Evolutionary conservation across 257 asterid species (phyloP).

Genomic region (Verbena officinalis): DNA sequence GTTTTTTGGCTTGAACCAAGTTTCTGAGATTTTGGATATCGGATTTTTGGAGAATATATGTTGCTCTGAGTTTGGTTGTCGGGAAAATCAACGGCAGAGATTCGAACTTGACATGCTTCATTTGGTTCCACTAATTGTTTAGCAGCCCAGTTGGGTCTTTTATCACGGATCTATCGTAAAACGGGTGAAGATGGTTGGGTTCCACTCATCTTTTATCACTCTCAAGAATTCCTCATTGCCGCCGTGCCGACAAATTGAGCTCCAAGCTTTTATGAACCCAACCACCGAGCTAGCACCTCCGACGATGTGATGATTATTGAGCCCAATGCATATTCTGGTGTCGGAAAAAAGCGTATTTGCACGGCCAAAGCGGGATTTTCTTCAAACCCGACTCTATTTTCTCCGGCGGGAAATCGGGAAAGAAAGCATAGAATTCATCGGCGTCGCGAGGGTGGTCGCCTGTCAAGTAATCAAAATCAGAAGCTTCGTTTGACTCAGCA

Average conservation of each 20-base stretch:
- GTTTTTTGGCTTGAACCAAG: conserved; percentile 22
- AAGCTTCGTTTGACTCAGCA: conserved; percentile 31
- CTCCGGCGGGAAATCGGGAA: conserved; percentile 34
- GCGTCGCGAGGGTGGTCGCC: conserved; percentile 39
- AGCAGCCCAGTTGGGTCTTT: conserved; percentile 40
- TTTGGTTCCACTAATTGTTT: conserved; percentile 25
- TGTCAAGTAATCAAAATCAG: conserved; percentile 33
- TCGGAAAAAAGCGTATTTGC: conserved; percentile 51
- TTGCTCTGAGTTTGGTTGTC: conserved; percentile 39
- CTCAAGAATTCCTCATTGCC: conserved; percentile 11
- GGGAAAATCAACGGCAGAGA: conserved; percentile 24
- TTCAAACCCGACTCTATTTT: neutral
- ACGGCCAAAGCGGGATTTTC: conserved; percentile 35
- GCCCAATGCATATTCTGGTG: conserved; percentile 44
- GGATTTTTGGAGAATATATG: conserved; percentile 30
- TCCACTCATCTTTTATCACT: no score
- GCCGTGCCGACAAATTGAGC: conserved; percentile 32
- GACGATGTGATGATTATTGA: conserved; percentile 35
- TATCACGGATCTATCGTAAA: conserved; percentile 46
- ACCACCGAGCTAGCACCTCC: conserved; percentile 55
- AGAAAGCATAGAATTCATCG: conserved; percentile 36
- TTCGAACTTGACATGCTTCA: neutral
- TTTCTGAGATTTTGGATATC: conserved; percentile 42
- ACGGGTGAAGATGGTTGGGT: conserved; percentile 26
- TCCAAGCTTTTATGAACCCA: conserved; percentile 47